Conservation (phyloP, 139 green algal species). For the Mesotaenium endlicherianum region DNA sequence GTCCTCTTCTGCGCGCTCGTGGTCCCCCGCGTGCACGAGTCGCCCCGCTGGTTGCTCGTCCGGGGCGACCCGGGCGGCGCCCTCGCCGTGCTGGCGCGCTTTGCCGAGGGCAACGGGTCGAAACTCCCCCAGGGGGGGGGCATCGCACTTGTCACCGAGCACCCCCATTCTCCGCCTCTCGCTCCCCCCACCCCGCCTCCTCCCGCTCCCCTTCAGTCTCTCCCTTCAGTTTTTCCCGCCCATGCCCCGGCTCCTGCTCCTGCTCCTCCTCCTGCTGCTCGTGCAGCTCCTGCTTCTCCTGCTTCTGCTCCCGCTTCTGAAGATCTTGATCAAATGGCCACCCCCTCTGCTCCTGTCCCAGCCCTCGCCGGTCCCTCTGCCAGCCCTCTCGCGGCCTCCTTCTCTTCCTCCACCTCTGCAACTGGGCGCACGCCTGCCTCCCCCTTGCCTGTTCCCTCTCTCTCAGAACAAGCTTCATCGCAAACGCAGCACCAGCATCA, state of each 20-base stretch:
- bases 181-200: not conserved
- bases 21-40: not conserved
- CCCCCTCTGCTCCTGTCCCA: too few species aligned
- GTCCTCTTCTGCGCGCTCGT: not conserved
- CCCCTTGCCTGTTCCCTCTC: not conserved
- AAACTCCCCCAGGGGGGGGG: not conserved
- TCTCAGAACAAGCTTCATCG: conserved; percentile 1
- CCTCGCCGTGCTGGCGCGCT: not conserved
- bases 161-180: not conserved
- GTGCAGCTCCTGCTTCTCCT: too few species aligned
- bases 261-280: not conserved
- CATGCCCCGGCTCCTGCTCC: not conserved
- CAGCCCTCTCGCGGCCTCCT: not conserved
- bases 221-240: too few species aligned
- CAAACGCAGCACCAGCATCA: too few species aligned
- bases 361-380: not conserved
- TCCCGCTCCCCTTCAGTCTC: not conserved
- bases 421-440: not conserved
- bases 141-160: conserved; percentile 9
- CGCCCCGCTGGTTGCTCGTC: conserved; percentile 20
- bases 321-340: too few species aligned
- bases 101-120: not conserved
- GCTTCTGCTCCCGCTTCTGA: too few species aligned
- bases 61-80: not conserved
- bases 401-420: conserved; percentile 5